Conservation (phyloP, 176 grass and related monocot species). For the Bolboschoenus planiculmis region DNA sequence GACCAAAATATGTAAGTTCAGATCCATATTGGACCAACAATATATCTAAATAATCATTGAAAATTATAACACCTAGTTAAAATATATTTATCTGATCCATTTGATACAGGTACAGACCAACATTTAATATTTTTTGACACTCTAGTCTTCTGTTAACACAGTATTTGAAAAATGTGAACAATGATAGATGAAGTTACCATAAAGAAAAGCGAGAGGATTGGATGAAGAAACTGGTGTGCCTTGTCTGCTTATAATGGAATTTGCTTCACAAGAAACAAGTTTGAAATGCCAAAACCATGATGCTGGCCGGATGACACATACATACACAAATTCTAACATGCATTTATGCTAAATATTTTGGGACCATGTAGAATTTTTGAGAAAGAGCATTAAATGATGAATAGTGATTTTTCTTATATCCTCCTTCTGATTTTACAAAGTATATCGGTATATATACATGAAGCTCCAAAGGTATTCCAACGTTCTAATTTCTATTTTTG, state of each 20-base stretch:
- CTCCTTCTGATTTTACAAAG: too few relatives aligned
- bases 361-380: too few relatives aligned
- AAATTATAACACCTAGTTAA: background rate
- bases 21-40: background rate
- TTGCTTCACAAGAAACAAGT: constrained; percentile 36
- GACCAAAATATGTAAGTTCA: background rate
- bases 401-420: too few relatives aligned
- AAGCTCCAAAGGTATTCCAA: too few relatives aligned
- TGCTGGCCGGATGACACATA: background rate
- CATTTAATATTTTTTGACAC: background rate
- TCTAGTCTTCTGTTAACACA: background rate
- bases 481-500: too few relatives aligned
- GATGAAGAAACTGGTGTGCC: constrained; percentile 54
- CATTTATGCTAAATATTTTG: background rate
- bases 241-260: constrained; percentile 82
- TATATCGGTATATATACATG: too few relatives aligned
- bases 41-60: background rate
- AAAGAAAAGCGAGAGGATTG: constrained; percentile 71
- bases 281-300: background rate
- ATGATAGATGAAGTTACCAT: constrained; percentile 35
- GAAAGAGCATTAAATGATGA: too few relatives aligned
- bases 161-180: background rate
- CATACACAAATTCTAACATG: background rate
- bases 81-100: background rate
- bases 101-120: background rate